Conservation (phyloP, 1,139 yeast species). For the Taphrina pruni region DNA sequence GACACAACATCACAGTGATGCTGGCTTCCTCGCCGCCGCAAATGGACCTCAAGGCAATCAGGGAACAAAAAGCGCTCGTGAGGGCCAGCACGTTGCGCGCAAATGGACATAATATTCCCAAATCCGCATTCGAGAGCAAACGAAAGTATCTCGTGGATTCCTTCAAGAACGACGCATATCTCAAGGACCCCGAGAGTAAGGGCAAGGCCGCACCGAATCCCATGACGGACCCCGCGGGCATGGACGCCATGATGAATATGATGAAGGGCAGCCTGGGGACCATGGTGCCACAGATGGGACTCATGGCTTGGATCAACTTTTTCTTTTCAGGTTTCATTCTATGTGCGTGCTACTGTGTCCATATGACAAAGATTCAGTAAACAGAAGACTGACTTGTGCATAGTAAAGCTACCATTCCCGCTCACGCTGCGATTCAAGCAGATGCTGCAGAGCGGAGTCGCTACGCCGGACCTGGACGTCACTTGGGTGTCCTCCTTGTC, state of each 20-base stretch:
- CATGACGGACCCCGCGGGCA: slow-evolving; percentile 69
- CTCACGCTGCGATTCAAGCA: slow-evolving; percentile 85
- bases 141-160: slow-evolving; percentile 57
- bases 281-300: slow-evolving; percentile 86
- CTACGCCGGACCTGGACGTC: slow-evolving; percentile 82
- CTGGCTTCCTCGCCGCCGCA: slow-evolving; percentile 65
- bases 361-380: neutral
- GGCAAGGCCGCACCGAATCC: slow-evolving; percentile 60
- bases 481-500: slow-evolving; percentile 95
- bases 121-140: slow-evolving; percentile 59
- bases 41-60: slow-evolving; percentile 59
- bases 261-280: slow-evolving; percentile 81
- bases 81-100: slow-evolving; percentile 62
- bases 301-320: slow-evolving; percentile 96
- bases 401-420: slow-evolving; percentile 78
- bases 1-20: slow-evolving; percentile 70
- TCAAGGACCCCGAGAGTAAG: slow-evolving; percentile 57
- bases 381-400: neutral
- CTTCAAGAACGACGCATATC: slow-evolving; percentile 61
- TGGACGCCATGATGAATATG: slow-evolving; percentile 79
- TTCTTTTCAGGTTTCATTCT: slow-evolving; percentile 91
- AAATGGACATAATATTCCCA: slow-evolving; percentile 59
- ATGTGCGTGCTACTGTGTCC: slow-evolving; percentile 40
- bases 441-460: slow-evolving; percentile 88
- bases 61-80: slow-evolving; percentile 66